Evolutionary conservation across 306 rosid species (phyloP).

Genomic region (Crataegus laevigata): DNA sequence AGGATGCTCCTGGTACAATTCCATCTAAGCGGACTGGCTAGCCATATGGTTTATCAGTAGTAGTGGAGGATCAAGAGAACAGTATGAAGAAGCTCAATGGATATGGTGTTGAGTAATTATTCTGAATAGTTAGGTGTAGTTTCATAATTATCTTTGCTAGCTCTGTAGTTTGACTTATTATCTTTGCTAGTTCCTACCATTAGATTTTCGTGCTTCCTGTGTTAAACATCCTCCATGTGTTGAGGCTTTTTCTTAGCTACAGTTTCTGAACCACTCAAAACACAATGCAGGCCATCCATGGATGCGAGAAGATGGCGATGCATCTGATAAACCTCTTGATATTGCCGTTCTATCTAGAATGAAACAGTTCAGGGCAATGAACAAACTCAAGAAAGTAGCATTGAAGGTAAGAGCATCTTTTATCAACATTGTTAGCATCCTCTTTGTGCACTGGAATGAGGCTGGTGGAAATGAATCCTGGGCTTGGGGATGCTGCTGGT

Average conservation of each 20-base stretch:
- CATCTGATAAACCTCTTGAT: constrained; percentile 93
- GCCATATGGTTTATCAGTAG: not conserved
- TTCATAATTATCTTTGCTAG: not conserved
- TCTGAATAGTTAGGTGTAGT: constrained; percentile 2
- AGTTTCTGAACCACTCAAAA: constrained; percentile 1
- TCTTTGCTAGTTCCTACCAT: not conserved
- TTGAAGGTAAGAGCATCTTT: constrained; percentile 55
- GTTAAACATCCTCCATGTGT: not conserved
- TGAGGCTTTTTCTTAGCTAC: not conserved
- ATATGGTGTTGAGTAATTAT: not conserved
- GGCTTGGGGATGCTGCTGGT: not conserved
- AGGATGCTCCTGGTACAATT: not conserved
- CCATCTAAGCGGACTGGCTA: not conserved
- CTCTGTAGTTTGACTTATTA: no score
- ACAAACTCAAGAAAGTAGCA: constrained; percentile 95
- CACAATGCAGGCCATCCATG: constrained; percentile 84
- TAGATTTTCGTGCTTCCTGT: not conserved
- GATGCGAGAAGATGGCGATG: constrained; percentile 93
- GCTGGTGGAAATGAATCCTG: not conserved
- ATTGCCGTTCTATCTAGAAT: constrained; percentile 84
- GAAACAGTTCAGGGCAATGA: constrained; percentile 98
- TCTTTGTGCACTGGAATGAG: not conserved
- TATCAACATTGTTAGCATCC: not conserved
- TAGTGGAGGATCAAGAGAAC: not conserved
- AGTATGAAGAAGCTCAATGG: not conserved